Evolutionary conservation across 2,329 filamentous ascomycete genomes (phyloP).

Genomic region (Fusarium chuoi): DNA sequence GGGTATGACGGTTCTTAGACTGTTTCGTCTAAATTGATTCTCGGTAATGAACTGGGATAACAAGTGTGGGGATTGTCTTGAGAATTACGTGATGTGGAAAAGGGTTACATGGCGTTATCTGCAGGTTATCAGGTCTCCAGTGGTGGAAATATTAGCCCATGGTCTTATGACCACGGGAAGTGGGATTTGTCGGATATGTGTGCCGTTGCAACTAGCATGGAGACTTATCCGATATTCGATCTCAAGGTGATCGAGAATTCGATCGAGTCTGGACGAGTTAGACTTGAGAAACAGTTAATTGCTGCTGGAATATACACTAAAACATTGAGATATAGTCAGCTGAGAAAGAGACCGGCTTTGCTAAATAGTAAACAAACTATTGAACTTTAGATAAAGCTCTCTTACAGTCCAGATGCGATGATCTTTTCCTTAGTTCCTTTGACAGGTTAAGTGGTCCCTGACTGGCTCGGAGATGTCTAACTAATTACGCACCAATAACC

Average conservation of each 20-base stretch:
- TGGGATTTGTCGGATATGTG: neutral
- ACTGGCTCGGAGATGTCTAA: neutral
- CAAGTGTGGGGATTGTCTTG: neutral
- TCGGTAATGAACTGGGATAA: neutral
- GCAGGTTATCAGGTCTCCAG: neutral
- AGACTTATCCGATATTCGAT: neutral
- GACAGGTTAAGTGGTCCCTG: neutral
- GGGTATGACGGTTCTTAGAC: neutral
- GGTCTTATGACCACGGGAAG: neutral
- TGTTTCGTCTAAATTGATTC: neutral
- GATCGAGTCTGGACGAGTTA: fast-evolving
- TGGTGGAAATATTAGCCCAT: neutral
- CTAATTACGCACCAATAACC: neutral
- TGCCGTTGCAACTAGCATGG: neutral
- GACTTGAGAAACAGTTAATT: too few species aligned
- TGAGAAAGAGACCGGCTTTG: neutral
- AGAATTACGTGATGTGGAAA: neutral
- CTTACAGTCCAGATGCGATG: neutral
- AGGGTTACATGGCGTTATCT: neutral
- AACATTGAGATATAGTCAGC: neutral
- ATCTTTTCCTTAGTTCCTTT: neutral
- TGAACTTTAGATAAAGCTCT: neutral
- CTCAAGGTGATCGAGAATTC: neutral
- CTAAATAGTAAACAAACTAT: neutral
- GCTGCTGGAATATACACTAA: fast-evolving